These are phyloP conservation scores for Rhizophagus sp. DNA, from an alignment of 192 early-diverging fungal species.

Conservation along the genomic window DNA sequence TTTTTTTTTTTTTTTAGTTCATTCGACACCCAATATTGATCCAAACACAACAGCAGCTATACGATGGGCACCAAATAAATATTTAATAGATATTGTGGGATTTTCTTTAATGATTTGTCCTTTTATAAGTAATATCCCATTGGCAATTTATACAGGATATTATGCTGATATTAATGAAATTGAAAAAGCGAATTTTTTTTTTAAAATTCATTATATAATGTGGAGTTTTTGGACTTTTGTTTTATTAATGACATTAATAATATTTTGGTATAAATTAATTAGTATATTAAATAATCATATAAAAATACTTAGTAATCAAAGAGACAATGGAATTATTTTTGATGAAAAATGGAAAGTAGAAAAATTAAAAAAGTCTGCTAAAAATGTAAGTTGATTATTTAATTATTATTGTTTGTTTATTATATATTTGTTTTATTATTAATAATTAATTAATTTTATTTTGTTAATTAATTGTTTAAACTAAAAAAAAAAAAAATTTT, in stretches of 20 bases:
- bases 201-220: constrained; percentile 21
- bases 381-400: constrained; percentile 7
- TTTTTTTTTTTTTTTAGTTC: not conserved
- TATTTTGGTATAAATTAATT: constrained; percentile 21
- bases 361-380: not conserved
- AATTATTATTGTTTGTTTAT: too few relatives aligned
- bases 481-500: too few relatives aligned
- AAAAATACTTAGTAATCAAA: not conserved
- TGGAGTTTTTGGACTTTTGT: not conserved
- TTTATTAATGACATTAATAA: not conserved
- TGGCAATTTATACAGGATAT: not conserved
- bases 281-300: constrained; percentile 11
- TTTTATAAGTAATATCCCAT: not conserved
- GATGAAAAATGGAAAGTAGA: constrained; percentile 15
- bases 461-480: too few relatives aligned
- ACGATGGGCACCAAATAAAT: not conserved
- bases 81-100: not conserved
- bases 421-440: too few relatives aligned
- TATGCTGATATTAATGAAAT: constrained; percentile 13
- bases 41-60: too few relatives aligned
- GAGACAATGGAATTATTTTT: not conserved
- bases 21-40: not conserved
- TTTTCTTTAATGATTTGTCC: constrained; percentile 6
- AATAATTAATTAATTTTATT: too few relatives aligned
- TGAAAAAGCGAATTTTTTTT: not conserved